phyloP scores from a whole-genome alignment of 2,329 filamentous ascomycete species.

The Fusarium nodosum region DNA sequence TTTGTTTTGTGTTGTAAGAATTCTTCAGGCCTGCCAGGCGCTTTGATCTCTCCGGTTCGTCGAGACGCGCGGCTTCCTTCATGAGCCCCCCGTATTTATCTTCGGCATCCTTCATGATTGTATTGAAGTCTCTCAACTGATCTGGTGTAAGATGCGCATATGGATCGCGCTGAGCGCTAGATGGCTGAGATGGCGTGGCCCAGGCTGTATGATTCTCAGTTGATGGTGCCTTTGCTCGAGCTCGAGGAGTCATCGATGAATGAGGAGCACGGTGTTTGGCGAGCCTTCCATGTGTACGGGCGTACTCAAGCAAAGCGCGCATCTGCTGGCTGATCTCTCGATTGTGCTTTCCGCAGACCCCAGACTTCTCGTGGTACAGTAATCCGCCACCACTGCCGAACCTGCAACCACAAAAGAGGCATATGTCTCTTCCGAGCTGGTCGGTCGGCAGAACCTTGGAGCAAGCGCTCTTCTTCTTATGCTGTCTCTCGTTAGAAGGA shows the following conservation, averaged over 20 bases:
- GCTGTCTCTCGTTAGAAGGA: constrained; percentile 47
- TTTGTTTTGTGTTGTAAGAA: constrained; percentile 68
- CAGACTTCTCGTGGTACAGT: constrained; percentile 60
- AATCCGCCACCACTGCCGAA: constrained; percentile 60
- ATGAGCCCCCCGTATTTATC: constrained; percentile 59
- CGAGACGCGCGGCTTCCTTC: constrained; percentile 57
- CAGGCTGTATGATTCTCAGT: constrained; percentile 8
- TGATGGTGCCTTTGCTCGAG: constrained; percentile 1
- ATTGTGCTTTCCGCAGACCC: constrained; percentile 62
- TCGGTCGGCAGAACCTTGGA: constrained; percentile 27
- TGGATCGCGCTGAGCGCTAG: constrained; percentile 52
- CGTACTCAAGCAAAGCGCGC: constrained; percentile 19
- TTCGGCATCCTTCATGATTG: constrained; percentile 51
- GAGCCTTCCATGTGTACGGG: constrained; percentile 11
- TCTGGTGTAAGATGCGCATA: constrained; percentile 60
- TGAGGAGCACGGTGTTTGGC: not conserved
- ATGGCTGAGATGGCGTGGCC: constrained; percentile 10
- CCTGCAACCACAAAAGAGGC: constrained; percentile 60
- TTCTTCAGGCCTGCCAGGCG: constrained; percentile 62
- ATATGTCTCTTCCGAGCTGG: constrained; percentile 54
- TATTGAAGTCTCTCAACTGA: constrained; percentile 45
- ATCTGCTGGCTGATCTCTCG: constrained; percentile 33
- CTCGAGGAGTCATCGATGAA: not conserved
- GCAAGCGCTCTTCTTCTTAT: constrained; percentile 50
- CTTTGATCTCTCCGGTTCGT: constrained; percentile 53